Percentiles rank a stretch among this genome's conserved stretches.
Evolutionary conservation across 441 rosid species (phyloP).

Genomic region (Pelargonium citronellum): DNA sequence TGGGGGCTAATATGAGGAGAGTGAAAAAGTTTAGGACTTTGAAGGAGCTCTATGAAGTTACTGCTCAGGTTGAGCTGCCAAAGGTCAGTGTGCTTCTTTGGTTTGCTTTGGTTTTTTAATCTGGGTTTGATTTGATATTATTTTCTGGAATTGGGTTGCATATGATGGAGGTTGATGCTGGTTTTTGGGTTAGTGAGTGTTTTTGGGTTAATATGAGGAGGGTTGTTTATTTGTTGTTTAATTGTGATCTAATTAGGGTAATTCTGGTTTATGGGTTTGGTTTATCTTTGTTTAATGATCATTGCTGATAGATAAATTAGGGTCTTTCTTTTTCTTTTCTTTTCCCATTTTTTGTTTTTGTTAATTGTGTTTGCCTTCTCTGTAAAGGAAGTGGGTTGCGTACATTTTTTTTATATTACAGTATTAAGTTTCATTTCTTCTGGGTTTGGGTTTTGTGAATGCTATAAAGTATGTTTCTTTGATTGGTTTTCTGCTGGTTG

Average conservation of each 20-base stretch:
- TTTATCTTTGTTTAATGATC: neutral
- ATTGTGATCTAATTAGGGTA: neutral
- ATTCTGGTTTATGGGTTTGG: neutral
- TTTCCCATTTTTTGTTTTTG: neutral
- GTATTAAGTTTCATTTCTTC: neutral
- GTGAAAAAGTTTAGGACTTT: slow-evolving; percentile 19
- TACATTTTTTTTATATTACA: neutral
- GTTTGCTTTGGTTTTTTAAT: neutral
- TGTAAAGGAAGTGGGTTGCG: slow-evolving; percentile 5
- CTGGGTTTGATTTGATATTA: slow-evolving; percentile 2
- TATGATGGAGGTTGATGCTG: neutral
- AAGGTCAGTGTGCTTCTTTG: slow-evolving; percentile 21
- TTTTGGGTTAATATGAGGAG: neutral
- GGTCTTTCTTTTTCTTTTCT: neutral
- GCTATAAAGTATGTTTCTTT: neutral
- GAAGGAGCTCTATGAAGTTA: slow-evolving; percentile 19
- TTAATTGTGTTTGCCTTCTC: neutral
- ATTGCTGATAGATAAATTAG: neutral
- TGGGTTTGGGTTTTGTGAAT: slow-evolving; percentile 10
- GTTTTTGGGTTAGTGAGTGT: neutral
- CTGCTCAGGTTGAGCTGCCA: slow-evolving; percentile 13
- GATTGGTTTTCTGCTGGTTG: neutral
- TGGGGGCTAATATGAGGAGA: slow-evolving; percentile 17
- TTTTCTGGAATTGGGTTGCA: slow-evolving; percentile 7
- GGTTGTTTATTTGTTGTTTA: neutral